Percentiles rank a stretch among this genome's conserved stretches.
These are phyloP conservation scores for Elaeagnus macrophylla DNA, from an alignment of 306 rosid genomes.

Conservation along the genomic window DNA sequence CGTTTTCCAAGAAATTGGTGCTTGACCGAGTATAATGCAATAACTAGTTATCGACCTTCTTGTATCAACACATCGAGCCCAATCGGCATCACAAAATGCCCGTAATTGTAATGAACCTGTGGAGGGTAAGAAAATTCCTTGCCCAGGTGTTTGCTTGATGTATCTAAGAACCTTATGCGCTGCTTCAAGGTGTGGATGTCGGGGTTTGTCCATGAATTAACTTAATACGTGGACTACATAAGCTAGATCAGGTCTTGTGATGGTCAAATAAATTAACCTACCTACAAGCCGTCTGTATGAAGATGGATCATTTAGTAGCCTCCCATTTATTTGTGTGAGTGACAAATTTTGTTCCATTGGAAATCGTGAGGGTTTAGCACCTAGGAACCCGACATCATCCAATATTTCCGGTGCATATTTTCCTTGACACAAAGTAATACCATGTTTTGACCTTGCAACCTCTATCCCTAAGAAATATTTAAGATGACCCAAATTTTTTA, in stretches of 20 bases:
- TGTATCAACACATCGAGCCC: neutral
- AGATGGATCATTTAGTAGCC: neutral
- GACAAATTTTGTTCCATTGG: neutral
- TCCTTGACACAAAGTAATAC: neutral
- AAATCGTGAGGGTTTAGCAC: neutral
- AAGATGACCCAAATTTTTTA: too few relatives aligned
- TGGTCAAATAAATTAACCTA: conserved; percentile 1
- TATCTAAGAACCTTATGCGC: neutral
- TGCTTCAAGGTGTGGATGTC: neutral
- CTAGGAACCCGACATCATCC: neutral
- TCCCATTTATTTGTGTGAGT: neutral
- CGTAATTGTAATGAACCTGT: neutral
- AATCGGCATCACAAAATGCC: neutral
- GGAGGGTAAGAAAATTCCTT: neutral
- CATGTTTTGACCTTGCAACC: too few relatives aligned
- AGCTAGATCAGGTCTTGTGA: neutral
- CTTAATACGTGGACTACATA: neutral
- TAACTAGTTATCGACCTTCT: neutral
- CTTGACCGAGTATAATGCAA: neutral
- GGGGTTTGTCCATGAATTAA: neutral
- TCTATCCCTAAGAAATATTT: too few relatives aligned
- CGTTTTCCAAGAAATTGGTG: neutral
- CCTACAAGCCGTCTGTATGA: neutral
- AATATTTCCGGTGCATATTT: neutral
- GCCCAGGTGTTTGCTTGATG: neutral